Conservation (phyloP, 352 stramenopile genomes). For the Vaucheria bursata region DNA sequence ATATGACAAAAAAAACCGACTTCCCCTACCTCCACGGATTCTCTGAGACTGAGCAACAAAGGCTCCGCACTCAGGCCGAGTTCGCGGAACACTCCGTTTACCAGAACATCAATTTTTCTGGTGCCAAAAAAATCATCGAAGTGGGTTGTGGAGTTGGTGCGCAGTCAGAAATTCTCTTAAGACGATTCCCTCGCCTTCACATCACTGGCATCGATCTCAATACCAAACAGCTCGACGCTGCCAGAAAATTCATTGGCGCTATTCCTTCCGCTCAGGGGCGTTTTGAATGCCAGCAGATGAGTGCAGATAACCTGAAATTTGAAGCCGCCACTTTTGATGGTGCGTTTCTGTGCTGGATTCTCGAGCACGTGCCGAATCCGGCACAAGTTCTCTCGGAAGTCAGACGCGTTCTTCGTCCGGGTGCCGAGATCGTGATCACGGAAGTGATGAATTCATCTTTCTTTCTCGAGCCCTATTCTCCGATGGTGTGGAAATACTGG, state of each 20-base stretch:
- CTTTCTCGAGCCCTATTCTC: not conserved
- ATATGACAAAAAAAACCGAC: not conserved
- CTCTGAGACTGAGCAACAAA: not conserved
- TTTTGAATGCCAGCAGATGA: not conserved
- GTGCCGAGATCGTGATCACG: not conserved
- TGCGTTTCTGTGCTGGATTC: not conserved
- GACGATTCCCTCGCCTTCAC: not conserved
- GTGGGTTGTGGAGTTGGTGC: not conserved
- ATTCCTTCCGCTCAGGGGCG: not conserved
- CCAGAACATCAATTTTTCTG: not conserved
- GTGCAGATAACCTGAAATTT: not conserved
- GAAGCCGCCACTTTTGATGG: not conserved
- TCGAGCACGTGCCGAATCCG: not conserved
- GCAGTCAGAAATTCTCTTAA: not conserved
- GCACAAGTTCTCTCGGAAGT: not conserved
- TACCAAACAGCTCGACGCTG: not conserved
- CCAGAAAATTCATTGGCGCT: not conserved
- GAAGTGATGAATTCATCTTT: slow-evolving; percentile 4
- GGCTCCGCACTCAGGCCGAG: not conserved
- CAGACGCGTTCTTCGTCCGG: not conserved
- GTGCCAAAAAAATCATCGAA: not conserved
- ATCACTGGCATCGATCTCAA: not conserved
- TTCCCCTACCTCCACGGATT: slow-evolving; percentile 1
- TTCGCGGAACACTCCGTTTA: not conserved
- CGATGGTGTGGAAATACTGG: not conserved